These are phyloP conservation scores for Daphne laureola DNA, from an alignment of 441 rosid genomes.

Conservation along the genomic window DNA sequence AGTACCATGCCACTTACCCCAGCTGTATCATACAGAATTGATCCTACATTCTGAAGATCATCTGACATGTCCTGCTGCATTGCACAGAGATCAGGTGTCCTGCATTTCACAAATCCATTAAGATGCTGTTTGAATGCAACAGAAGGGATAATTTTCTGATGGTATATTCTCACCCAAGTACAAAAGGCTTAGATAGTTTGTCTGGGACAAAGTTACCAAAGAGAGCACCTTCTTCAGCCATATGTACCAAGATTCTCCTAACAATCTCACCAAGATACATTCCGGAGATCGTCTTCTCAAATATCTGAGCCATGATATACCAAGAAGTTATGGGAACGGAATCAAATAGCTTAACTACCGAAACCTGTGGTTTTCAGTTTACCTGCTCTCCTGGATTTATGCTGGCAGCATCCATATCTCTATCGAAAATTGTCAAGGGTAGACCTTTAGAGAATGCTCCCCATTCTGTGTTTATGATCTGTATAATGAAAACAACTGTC, in stretches of 20 bases:
- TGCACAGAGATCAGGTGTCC: conserved; percentile 61
- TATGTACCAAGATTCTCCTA: conserved; percentile 44
- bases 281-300: conserved; percentile 90
- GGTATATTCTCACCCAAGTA: conserved; percentile 35
- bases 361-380: conserved; percentile 11
- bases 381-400: conserved; percentile 91
- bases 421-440: conserved; percentile 59
- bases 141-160: neutral
- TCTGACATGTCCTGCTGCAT: conserved; percentile 64
- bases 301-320: conserved; percentile 41
- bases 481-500: conserved; percentile 10
- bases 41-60: conserved; percentile 62
- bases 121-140: too few species aligned
- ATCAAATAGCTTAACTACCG: neutral
- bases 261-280: conserved; percentile 93
- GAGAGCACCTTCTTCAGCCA: conserved; percentile 55
- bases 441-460: conserved; percentile 79
- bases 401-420: conserved; percentile 72
- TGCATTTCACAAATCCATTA: conserved; percentile 15
- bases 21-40: conserved; percentile 34
- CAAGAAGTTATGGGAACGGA: neutral
- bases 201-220: conserved; percentile 42
- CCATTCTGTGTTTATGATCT: conserved; percentile 89
- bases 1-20: conserved; percentile 30
- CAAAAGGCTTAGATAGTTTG: conserved; percentile 45